Evolutionary conservation across 2,329 filamentous ascomycete genomes (phyloP).

Genomic region (Paraphoma sp.): DNA sequence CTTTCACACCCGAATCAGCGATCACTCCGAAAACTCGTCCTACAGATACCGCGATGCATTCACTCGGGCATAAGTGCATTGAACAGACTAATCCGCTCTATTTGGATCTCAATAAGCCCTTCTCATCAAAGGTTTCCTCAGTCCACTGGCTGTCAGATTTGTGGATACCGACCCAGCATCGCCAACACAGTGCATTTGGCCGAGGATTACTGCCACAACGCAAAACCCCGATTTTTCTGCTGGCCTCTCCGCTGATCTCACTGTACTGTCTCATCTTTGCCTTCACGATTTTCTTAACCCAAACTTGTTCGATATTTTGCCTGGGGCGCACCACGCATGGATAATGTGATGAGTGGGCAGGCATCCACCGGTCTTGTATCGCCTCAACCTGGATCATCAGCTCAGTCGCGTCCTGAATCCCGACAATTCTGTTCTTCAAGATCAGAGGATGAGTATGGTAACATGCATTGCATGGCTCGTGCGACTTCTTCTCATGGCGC

Average conservation of each 20-base stretch:
- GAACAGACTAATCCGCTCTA: no score
- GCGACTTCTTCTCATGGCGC: no score
- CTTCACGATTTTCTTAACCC: background rate
- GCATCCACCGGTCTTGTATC: background rate
- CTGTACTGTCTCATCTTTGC: background rate
- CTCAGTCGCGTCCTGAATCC: no score
- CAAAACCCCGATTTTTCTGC: background rate
- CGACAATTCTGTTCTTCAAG: background rate
- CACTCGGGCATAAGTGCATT: no score
- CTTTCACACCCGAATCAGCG: no score
- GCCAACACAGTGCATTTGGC: background rate
- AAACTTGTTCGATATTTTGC: background rate
- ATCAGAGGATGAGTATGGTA: background rate
- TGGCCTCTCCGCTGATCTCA: background rate
- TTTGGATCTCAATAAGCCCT: background rate
- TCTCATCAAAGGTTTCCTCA: background rate
- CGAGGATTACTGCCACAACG: background rate
- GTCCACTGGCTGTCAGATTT: background rate
- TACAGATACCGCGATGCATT: no score
- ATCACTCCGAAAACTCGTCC: no score
- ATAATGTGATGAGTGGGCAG: background rate
- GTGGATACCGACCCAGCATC: background rate
- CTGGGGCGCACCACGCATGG: background rate
- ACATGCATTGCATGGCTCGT: background rate
- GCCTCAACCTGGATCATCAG: no score